Conservation (phyloP, 495 filamentous ascomycete genomes). For the Acidiella bohemica region DNA sequence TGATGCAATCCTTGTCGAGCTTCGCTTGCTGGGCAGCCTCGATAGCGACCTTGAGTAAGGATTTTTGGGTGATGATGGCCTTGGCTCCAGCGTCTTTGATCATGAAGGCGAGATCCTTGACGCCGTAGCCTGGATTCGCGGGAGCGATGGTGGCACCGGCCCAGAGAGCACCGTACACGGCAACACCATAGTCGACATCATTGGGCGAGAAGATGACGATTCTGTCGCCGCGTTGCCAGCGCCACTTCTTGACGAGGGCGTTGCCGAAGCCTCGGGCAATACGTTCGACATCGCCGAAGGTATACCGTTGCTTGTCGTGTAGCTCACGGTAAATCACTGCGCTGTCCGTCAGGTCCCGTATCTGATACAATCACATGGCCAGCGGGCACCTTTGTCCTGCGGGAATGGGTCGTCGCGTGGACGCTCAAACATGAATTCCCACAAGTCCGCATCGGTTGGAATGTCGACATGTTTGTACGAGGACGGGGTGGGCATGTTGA, state of each 20-base stretch:
- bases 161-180: conserved; percentile 73
- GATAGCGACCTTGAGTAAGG: conserved; percentile 45
- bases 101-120: conserved; percentile 77
- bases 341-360: conserved; percentile 1
- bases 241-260: conserved; percentile 58
- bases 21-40: conserved; percentile 56
- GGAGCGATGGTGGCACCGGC: conserved; percentile 70
- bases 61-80: conserved; percentile 57
- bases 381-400: conserved; percentile 46
- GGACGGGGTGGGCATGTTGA: conserved; percentile 42
- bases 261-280: conserved; percentile 63
- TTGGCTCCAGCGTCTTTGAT: conserved; percentile 69
- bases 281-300: conserved; percentile 50
- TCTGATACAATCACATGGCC: background rate
- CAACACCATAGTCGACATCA: conserved; percentile 29
- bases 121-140: conserved; percentile 78
- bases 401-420: conserved; percentile 48
- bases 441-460: conserved; percentile 55
- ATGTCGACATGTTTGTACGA: conserved; percentile 45
- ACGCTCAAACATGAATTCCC: conserved; percentile 61
- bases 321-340: conserved; percentile 70
- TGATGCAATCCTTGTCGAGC: conserved; percentile 51
- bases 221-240: conserved; percentile 62
- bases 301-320: conserved; percentile 59
- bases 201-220: conserved; percentile 31